Conservation (phyloP, 208 protist species). For the Acanthamoeba quina region DNA sequence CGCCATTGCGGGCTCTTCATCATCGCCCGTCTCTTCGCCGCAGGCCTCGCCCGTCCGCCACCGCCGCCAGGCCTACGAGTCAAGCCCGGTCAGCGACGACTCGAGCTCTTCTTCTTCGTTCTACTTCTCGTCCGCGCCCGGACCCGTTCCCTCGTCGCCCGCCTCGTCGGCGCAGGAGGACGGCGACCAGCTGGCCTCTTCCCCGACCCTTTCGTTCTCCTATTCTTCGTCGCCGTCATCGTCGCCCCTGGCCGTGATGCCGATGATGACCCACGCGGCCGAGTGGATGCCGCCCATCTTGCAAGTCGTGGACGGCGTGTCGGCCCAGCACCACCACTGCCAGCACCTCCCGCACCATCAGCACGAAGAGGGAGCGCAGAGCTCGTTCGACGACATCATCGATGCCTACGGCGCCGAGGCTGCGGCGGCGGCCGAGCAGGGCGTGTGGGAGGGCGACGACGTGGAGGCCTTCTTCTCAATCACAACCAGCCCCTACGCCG, state of each 20-base stretch:
- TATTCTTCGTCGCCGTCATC: constrained; percentile 10
- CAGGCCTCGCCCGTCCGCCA: background rate
- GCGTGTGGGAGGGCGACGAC: constrained; percentile 61
- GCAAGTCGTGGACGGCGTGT: background rate
- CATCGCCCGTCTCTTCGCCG: background rate
- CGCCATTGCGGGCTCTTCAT: background rate
- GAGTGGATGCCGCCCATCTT: background rate
- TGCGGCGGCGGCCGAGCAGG: background rate
- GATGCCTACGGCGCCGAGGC: background rate
- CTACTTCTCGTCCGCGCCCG: background rate
- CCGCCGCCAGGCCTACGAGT: background rate
- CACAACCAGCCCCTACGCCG: background rate
- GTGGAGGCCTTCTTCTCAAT: constrained; percentile 36
- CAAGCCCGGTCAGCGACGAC: background rate
- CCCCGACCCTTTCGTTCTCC: background rate
- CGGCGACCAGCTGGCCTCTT: background rate
- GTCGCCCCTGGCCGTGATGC: background rate
- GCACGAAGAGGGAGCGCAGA: background rate
- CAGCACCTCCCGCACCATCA: background rate
- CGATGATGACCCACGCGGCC: background rate
- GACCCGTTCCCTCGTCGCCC: background rate
- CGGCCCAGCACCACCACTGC: background rate
- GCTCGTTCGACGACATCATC: constrained; percentile 46
- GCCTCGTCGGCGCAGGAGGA: background rate
- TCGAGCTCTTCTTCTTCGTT: background rate